Conservation (phyloP, 2,329 filamentous ascomycete species). For the Fusarium falciforme region DNA sequence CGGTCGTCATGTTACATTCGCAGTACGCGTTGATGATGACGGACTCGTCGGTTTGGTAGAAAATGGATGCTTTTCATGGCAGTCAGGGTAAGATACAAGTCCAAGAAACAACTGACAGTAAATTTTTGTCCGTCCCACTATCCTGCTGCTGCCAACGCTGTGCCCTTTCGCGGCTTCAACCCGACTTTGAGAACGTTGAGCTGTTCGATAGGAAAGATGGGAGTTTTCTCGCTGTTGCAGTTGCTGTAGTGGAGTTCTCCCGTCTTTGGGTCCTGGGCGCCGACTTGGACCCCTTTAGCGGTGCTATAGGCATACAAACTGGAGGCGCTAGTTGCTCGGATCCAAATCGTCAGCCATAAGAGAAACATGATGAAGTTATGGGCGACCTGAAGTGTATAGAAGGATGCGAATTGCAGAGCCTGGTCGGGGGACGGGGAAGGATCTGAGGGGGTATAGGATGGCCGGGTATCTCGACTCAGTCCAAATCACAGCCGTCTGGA, state of each 20-base stretch:
- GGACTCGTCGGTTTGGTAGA: neutral
- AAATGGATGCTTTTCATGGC: neutral
- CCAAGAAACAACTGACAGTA: neutral
- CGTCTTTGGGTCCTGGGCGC: neutral
- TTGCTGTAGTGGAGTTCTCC: neutral
- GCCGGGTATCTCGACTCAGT: neutral
- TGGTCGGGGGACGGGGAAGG: neutral
- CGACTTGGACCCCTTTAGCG: neutral
- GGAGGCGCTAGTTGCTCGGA: neutral
- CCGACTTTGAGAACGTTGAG: neutral
- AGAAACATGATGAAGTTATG: neutral
- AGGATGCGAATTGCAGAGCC: neutral
- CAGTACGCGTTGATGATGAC: neutral
- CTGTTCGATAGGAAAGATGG: neutral
- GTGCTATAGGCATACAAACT: neutral
- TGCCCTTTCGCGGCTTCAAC: neutral
- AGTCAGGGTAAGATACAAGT: neutral
- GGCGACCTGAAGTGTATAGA: neutral
- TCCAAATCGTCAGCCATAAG: neutral
- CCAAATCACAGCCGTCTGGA: neutral
- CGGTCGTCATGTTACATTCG: neutral
- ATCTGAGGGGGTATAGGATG: neutral
- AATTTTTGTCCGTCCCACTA: neutral
- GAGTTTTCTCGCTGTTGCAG: neutral
- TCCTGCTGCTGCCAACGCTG: neutral